Percentiles rank a stretch among this genome's conserved stretches.
phyloP scores from a whole-genome alignment of 108 stramenopile species.

The Skeletonema menzelii region DNA sequence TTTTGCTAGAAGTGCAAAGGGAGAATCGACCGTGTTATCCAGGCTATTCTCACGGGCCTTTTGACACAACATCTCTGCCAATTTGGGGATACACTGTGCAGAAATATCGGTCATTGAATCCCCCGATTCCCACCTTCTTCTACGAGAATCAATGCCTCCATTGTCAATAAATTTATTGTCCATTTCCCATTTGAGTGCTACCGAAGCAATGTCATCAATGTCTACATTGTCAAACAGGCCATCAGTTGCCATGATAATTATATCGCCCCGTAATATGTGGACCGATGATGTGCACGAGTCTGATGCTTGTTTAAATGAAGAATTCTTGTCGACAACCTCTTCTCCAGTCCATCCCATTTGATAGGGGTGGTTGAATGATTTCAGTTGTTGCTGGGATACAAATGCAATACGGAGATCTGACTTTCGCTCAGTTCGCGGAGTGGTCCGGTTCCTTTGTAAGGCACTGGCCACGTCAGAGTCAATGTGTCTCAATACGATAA shows the following conservation, averaged over 20 bases:
- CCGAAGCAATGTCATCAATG: constrained; percentile 85
- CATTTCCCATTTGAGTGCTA: constrained; percentile 90
- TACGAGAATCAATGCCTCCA: constrained; percentile 64
- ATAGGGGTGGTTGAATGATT: constrained; percentile 95
- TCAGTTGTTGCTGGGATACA: constrained; percentile 93
- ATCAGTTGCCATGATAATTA: constrained; percentile 95
- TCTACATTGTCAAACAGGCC: constrained; percentile 98
- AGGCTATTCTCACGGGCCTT: constrained; percentile 86
- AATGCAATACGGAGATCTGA: constrained; percentile 91
- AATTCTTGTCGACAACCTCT: constrained; percentile 56
- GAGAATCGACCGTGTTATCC: constrained; percentile 79
- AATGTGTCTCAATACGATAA: constrained; percentile 94
- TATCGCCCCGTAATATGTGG: constrained; percentile 91
- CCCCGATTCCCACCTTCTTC: constrained; percentile 76
- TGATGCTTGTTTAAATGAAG: constrained; percentile 79
- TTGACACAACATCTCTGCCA: constrained; percentile 56
- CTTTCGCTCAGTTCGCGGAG: constrained; percentile 70
- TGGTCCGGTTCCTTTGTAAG: constrained; percentile 76
- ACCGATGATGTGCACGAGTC: constrained; percentile 91
- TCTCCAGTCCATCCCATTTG: constrained; percentile 94
- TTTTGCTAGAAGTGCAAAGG: constrained; percentile 95
- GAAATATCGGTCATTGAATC: constrained; percentile 57
- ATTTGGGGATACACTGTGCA: constrained; percentile 37
- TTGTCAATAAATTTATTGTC: constrained; percentile 77
- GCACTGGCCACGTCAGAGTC: constrained; percentile 91